Base-by-base conservation (phyloP, 1,284 basidiomycete species). In the Tremellales sp. region DNA sequence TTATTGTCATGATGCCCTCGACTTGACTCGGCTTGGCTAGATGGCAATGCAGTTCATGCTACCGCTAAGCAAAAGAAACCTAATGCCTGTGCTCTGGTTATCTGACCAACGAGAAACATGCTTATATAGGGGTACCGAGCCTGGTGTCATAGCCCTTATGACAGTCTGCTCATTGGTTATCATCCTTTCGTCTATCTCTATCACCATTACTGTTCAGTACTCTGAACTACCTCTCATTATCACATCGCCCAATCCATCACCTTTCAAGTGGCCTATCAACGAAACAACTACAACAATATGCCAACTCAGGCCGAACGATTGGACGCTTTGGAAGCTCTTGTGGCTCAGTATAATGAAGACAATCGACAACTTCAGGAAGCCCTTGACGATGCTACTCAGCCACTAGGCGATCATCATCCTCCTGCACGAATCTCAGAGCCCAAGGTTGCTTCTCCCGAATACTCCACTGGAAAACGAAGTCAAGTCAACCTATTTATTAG, bases 361-460 rank as follows among this genome's bases (percentile, higher is more conserved):
- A 36, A 36, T 36, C 10, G 16, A 10, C 29, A 16, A 31, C 16
- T 31, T 10, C 29, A 16, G 10, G 34, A 36, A 36, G n/a, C 34
- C 22, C 34, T 36, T 36, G n/a, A 21, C 8, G 34, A 36, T 8
- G n/a, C n/a, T 16, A 21, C 22, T 8, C n/a, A 14, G 9, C n/a
- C 34, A 14, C 34, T 36, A 9, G 22, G n/a, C 8, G 34, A 36
- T 16, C 34, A 36, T 9, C n/a, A 14, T 9, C 34, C 34, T 21
- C n/a, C 34, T 18, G 8, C 34, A 9, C 34, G 34, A 14, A 14
- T 16, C 34, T 36, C 34, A 14, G 51, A 53, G 27, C 51, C 51
- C 24, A 49, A 48, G 43, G 37, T 49, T 12, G 19, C 47, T 27
- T 9, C 18, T 27, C 52, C 52, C 16, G 52, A 54, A 31, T 47